Conservation (phyloP, 306 rosid species). For the Quillaja saponaria region DNA sequence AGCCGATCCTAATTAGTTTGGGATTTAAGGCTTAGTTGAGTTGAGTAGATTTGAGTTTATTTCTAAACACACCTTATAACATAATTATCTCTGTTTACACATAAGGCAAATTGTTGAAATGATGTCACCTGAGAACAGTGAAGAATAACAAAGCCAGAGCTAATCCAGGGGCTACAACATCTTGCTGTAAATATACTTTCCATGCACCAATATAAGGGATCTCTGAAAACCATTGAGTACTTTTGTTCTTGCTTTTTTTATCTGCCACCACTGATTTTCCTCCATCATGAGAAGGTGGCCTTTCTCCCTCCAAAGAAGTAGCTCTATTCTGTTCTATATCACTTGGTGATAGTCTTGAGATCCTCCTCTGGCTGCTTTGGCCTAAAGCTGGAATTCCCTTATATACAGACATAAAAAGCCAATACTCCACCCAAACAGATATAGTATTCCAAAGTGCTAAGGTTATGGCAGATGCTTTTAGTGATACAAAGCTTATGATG, state of each 20-base stretch:
- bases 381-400: slow-evolving; percentile 71
- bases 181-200: slow-evolving; percentile 74
- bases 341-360: slow-evolving; percentile 37
- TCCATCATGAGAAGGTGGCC: slow-evolving; percentile 30
- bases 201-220: slow-evolving; percentile 66
- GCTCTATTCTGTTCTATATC: slow-evolving; percentile 35
- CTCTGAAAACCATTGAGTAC: slow-evolving; percentile 34
- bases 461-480: slow-evolving; percentile 77
- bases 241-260: slow-evolving; percentile 29
- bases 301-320: slow-evolving; percentile 34
- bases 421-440: slow-evolving; percentile 78
- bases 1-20: too few relatives aligned
- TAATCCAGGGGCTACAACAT: slow-evolving; percentile 74
- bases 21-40: too few relatives aligned
- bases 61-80: too few relatives aligned
- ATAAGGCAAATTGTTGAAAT: neutral
- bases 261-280: slow-evolving; percentile 15
- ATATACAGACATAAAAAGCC: slow-evolving; percentile 80
- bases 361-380: slow-evolving; percentile 56
- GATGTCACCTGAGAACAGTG: slow-evolving; percentile 79
- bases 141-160: slow-evolving; percentile 77
- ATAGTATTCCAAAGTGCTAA: slow-evolving; percentile 69
- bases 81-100: too few relatives aligned
- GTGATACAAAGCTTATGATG: slow-evolving; percentile 76
- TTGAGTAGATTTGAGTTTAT: too few relatives aligned